Evolutionary conservation across 1,284 basidiomycete species (phyloP).

Genomic region (Naganishia cerealis): DNA sequence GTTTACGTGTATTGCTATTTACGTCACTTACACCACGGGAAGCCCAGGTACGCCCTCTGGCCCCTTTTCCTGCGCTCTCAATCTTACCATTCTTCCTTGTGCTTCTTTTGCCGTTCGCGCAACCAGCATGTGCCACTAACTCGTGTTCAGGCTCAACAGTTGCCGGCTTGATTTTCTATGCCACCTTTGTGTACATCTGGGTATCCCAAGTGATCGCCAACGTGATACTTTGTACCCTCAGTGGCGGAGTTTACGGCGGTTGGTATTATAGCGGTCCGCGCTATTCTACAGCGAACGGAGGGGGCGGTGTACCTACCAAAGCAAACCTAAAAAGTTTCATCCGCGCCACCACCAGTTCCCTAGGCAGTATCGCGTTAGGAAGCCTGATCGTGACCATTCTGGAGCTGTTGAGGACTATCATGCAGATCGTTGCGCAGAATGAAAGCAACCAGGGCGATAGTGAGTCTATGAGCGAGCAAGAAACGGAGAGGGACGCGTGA

Average conservation of each 20-base stretch:
- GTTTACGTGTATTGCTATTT: conserved; percentile 57
- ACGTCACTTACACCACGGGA: conserved; percentile 74
- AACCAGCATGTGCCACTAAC: conserved; percentile 47
- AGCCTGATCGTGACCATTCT: conserved; percentile 83
- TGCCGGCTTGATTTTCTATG: conserved; percentile 72
- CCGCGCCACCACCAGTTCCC: conserved; percentile 77
- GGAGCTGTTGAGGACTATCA: conserved; percentile 69
- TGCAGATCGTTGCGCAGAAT: conserved; percentile 60
- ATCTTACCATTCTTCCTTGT: neutral
- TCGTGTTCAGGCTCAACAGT: conserved; percentile 61
- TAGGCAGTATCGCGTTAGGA: conserved; percentile 87
- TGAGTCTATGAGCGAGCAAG: conserved; percentile 50
- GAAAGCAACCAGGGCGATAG: conserved; percentile 73
- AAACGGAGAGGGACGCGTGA: too few species aligned
- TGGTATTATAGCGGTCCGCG: conserved; percentile 53
- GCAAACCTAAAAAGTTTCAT: conserved; percentile 71
- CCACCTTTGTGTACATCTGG: conserved; percentile 80
- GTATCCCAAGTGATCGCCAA: conserved; percentile 72
- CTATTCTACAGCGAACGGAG: conserved; percentile 36
- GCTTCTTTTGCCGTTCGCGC: neutral
- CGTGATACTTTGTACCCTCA: conserved; percentile 73
- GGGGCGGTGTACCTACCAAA: conserved; percentile 60
- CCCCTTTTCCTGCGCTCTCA: neutral
- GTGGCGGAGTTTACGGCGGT: conserved; percentile 65
- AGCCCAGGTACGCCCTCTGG: conserved; percentile 60